A percentile compares a stretch with the other conserved stretches of the same genome.
These are phyloP conservation scores for Dryadomyces quercus-mongolicae DNA, from an alignment of 2,329 filamentous ascomycete genomes.

Conservation along the genomic window DNA sequence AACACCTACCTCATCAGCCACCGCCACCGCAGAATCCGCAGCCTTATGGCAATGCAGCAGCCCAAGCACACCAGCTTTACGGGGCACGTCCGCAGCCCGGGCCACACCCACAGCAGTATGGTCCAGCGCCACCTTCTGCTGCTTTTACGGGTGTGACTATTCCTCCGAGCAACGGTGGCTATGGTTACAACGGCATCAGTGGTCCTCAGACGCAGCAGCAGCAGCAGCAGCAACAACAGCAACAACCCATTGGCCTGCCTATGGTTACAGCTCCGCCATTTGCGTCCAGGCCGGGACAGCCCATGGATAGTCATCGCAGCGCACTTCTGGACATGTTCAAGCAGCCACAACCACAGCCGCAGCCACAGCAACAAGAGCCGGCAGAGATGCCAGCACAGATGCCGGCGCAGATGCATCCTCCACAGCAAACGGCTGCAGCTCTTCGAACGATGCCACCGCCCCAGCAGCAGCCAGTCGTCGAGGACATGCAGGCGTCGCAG, in stretches of 20 bases:
- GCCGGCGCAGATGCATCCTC: too few species aligned
- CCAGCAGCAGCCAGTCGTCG: not conserved
- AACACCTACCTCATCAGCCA: slow-evolving; percentile 1
- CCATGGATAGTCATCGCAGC: slow-evolving; percentile 9
- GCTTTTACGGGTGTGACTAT: not conserved
- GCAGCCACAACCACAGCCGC: slow-evolving; percentile 18
- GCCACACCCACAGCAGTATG: not conserved
- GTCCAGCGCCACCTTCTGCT: not conserved
- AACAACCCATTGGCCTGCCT: too few species aligned
- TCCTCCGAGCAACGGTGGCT: not conserved
- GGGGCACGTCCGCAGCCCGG: not conserved
- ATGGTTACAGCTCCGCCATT: not conserved
- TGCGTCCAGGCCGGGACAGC: not conserved
- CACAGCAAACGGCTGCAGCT: too few species aligned
- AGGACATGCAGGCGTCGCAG: slow-evolving; percentile 3
- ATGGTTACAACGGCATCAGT: not conserved
- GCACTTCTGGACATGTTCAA: slow-evolving; percentile 29
- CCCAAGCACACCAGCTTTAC: slow-evolving; percentile 1
- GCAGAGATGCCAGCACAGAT: too few species aligned
- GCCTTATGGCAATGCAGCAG: slow-evolving; percentile 1
- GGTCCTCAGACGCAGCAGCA: not conserved
- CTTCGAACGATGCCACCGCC: not conserved
- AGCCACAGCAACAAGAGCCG: not conserved
- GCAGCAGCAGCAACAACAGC: not conserved
- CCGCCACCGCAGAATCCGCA: not conserved